Conservation (phyloP, 257 asterid genomes). For the Nicotiana tabacum region DNA sequence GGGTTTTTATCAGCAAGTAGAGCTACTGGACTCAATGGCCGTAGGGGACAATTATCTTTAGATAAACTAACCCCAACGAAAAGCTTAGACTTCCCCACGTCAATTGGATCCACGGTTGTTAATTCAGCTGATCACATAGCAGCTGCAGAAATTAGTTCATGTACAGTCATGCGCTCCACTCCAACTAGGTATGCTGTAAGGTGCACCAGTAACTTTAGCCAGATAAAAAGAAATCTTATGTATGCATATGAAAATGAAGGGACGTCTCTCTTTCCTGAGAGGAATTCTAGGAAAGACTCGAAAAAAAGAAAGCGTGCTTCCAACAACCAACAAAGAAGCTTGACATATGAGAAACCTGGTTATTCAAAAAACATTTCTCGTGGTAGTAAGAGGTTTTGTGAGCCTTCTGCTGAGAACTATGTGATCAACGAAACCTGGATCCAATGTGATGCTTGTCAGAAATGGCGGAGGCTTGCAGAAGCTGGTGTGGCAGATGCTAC, state of each 20-base stretch:
- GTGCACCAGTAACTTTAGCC: slow-evolving; percentile 34
- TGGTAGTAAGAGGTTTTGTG: slow-evolving; percentile 36
- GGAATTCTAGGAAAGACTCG: slow-evolving; percentile 18
- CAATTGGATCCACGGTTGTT: slow-evolving; percentile 22
- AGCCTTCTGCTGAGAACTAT: slow-evolving; percentile 22
- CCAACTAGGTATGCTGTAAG: slow-evolving; percentile 23
- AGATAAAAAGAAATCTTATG: slow-evolving; percentile 55
- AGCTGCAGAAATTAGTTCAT: slow-evolving; percentile 33
- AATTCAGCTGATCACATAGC: slow-evolving; percentile 28
- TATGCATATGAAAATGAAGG: slow-evolving; percentile 49
- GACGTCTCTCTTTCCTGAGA: slow-evolving; percentile 23
- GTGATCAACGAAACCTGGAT: slow-evolving; percentile 74
- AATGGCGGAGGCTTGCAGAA: slow-evolving; percentile 84
- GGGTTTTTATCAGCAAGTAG: slow-evolving; percentile 27
- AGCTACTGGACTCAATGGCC: slow-evolving; percentile 42
- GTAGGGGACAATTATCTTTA: slow-evolving; percentile 61
- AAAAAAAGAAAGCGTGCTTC: slow-evolving; percentile 36
- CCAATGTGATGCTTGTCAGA: slow-evolving; percentile 94
- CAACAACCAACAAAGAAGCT: slow-evolving; percentile 15
- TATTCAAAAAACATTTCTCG: slow-evolving; percentile 23
- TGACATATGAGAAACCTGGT: slow-evolving; percentile 19
- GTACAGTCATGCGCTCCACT: slow-evolving; percentile 27
- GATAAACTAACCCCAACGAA: slow-evolving; percentile 50
- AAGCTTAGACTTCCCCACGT: slow-evolving; percentile 23
- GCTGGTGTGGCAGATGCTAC: slow-evolving; percentile 37